Percentiles rank a stretch among this genome's conserved stretches.
These are phyloP conservation scores for Lentinula sp. DNA, from an alignment of 768 basidiomycete genomes.

Conservation along the genomic window DNA sequence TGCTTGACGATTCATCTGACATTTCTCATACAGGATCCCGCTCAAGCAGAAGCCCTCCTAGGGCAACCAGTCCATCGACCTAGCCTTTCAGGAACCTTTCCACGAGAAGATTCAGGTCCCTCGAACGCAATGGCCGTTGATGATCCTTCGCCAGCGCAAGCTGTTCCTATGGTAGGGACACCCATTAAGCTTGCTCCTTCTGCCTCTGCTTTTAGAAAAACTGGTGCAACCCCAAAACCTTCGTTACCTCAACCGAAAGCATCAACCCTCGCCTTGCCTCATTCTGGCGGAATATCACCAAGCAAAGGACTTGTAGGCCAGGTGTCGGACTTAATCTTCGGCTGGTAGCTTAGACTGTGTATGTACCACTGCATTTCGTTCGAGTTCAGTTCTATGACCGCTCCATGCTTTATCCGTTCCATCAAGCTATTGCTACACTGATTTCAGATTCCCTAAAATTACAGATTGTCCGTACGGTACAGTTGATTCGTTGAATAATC, in stretches of 20 bases:
- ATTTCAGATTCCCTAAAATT: not conserved
- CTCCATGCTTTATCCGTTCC: not conserved
- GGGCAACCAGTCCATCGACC: conserved; percentile 15
- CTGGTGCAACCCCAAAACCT: conserved; percentile 10
- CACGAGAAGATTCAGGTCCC: conserved; percentile 17
- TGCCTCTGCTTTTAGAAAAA: conserved; percentile 60
- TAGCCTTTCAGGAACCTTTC: conserved; percentile 16
- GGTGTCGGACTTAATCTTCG: conserved; percentile 76
- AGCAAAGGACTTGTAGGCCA: conserved; percentile 64
- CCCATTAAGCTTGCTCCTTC: conserved; percentile 71
- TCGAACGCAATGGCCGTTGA: conserved; percentile 43
- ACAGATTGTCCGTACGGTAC: not conserved
- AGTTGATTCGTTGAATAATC: not conserved
- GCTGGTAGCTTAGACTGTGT: conserved; percentile 48
- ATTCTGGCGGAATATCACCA: conserved; percentile 24
- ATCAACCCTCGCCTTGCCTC: conserved; percentile 11
- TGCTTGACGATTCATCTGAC: not conserved
- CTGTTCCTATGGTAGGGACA: conserved; percentile 51
- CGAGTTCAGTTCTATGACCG: not conserved
- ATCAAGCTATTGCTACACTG: not conserved
- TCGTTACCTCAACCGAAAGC: conserved; percentile 15
- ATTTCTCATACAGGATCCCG: conserved; percentile 42
- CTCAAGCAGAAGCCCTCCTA: conserved; percentile 49
- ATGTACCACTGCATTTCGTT: not conserved
- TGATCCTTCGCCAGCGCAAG: conserved; percentile 22